Conservation (phyloP, 805 yeast species). For the Starmerella apis region DNA sequence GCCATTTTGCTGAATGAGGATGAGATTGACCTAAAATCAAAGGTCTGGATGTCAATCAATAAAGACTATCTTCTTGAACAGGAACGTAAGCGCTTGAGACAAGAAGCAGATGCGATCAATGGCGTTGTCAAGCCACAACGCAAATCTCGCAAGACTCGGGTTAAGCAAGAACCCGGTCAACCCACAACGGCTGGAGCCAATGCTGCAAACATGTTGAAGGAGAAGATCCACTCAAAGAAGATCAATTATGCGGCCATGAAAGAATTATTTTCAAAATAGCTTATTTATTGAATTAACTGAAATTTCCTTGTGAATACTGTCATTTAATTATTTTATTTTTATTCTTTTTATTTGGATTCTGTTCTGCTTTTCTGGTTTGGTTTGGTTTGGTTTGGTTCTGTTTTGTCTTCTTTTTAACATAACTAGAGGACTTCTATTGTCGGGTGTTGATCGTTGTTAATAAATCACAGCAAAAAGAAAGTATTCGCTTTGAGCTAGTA, state of each 20-base stretch:
- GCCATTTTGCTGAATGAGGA: slow-evolving; percentile 51
- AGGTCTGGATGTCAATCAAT: slow-evolving; percentile 83
- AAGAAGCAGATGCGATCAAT: slow-evolving; percentile 75
- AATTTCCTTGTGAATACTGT: too few species aligned
- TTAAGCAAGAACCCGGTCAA: slow-evolving; percentile 29
- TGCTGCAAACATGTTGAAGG: slow-evolving; percentile 64
- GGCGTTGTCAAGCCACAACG: slow-evolving; percentile 54
- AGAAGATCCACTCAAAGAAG: slow-evolving; percentile 72
- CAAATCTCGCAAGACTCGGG: slow-evolving; percentile 32
- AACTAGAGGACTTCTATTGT: too few species aligned
- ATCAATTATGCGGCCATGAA: slow-evolving; percentile 79
- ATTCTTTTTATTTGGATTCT: too few species aligned
- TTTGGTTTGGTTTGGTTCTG: too few species aligned
- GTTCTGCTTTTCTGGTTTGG: too few species aligned
- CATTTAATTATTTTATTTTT: not conserved
- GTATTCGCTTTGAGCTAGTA: too few species aligned
- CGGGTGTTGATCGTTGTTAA: too few species aligned
- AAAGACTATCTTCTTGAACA: slow-evolving; percentile 77
- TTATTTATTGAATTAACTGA: not conserved
- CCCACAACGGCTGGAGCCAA: slow-evolving; percentile 61
- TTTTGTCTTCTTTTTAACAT: too few species aligned
- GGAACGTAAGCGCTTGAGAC: slow-evolving; percentile 70
- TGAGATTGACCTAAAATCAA: slow-evolving; percentile 63
- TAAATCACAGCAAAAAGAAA: too few species aligned
- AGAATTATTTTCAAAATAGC: slow-evolving; percentile 27